phyloP scores from a whole-genome alignment of 805 yeast species.

The Starmerella sp. region DNA sequence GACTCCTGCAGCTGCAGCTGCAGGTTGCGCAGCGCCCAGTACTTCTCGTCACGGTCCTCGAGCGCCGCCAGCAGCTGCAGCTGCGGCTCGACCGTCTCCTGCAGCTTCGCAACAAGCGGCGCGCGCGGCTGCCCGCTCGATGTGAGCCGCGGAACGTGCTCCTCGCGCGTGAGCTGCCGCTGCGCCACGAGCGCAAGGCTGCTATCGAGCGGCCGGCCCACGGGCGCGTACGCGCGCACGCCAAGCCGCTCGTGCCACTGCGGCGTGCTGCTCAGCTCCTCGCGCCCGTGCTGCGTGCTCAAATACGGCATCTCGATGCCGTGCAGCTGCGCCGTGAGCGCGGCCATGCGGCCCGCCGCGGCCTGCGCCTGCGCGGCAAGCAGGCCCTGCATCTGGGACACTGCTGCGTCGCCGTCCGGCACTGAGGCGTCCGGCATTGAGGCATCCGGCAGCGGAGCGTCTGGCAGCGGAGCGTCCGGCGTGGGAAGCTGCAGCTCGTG shows the following conservation, averaged over 20 bases:
- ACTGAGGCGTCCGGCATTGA: background rate
- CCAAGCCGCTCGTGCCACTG: constrained; percentile 14
- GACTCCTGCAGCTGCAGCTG: constrained; percentile 11
- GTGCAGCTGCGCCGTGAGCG: background rate
- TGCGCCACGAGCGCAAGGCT: constrained; percentile 18
- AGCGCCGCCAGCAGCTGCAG: constrained; percentile 4
- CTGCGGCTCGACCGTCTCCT: constrained; percentile 10
- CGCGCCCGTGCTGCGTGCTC: constrained; percentile 1
- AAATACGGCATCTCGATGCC: constrained; percentile 11
- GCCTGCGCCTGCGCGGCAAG: constrained; percentile 10
- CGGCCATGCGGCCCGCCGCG: constrained; percentile 16
- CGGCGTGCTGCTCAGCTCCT: constrained; percentile 7
- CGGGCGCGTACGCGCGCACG: constrained; percentile 17
- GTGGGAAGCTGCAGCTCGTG: constrained; percentile 13
- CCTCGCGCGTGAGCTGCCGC: constrained; percentile 4
- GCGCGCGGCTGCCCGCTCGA: constrained; percentile 8
- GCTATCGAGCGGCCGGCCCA: constrained; percentile 20
- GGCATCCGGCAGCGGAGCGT: background rate
- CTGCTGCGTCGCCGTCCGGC: background rate
- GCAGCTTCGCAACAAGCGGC: constrained; percentile 4
- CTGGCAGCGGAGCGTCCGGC: background rate
- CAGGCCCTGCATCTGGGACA: background rate
- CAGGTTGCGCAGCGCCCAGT: constrained; percentile 4
- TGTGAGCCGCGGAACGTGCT: constrained; percentile 1
- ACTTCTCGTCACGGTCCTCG: constrained; percentile 8